Base-by-base conservation (phyloP, 1,139 yeast genomes). In the Protomyces macrosporus region DNA sequence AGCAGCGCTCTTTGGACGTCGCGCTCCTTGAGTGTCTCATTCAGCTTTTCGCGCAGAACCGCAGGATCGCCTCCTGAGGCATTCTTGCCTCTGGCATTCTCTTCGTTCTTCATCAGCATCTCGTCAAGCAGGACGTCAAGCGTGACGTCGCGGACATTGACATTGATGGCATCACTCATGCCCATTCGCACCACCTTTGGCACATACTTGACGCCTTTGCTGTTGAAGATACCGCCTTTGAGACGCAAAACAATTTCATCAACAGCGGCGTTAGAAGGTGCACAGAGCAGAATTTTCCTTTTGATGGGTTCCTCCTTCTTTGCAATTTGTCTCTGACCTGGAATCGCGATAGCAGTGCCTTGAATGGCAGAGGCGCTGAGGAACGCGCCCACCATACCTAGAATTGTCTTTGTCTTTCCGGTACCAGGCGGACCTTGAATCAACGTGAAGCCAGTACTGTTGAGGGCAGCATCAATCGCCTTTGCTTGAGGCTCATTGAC, bases 401-500 rank as follows among this genome's bases (percentile, higher is more conserved):
- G 75, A 76, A 95, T 93, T 0, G 99, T 95, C 72, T 93, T 95
- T 0, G 99, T 95, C 74, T 95, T 95, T 78, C 98, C 98, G 0
- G 98, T 93, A 76, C 97, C 97, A 0, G 97, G 97, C 0, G 97
- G 97, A 66, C 98, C 99, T 76, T 93, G 98, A 73, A 93, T 90
- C 60, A 93, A 79, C 0, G 96, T 87, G 72, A 95, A 90, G 0
- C 98, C 99, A 2, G 78, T 78, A 6, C 82, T 79, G 35, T 78
- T 74, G 55, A 84, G 83, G 0, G 97, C 82, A 0, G 91, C 89
- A 39, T 86, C 79, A 65, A 93, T 88, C 0, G 98, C 98, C 55
- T 76, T 79, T 0, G 98, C 98, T 75, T 95, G 98, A 0, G 98
- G 91, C 45, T 81, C 81, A 74, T 95, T 95, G 40, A 90, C 87